Conservation (phyloP, 1,284 basidiomycete species). For the Malassezia dermatis region DNA sequence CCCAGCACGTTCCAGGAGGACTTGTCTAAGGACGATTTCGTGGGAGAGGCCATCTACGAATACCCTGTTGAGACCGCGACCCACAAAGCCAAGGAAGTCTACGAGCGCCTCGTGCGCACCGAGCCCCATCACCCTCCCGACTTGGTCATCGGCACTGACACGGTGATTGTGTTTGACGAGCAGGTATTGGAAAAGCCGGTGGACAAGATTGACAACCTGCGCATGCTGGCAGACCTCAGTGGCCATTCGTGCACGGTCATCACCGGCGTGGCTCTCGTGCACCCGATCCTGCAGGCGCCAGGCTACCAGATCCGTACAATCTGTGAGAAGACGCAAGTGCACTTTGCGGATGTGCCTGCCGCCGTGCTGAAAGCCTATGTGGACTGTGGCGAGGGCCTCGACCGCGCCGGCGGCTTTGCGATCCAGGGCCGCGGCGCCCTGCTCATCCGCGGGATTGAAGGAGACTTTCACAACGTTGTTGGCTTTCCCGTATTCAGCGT, state of each 20-base stretch:
- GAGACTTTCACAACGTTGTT: slow-evolving; percentile 84
- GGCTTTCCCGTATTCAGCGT: slow-evolving; percentile 59
- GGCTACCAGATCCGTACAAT: slow-evolving; percentile 62
- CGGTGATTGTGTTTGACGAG: slow-evolving; percentile 36
- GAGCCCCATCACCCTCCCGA: slow-evolving; percentile 77
- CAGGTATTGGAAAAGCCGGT: slow-evolving; percentile 74
- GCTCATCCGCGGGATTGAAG: slow-evolving; percentile 71
- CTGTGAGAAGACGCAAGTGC: slow-evolving; percentile 38
- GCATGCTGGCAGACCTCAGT: slow-evolving; percentile 78
- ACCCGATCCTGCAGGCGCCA: slow-evolving; percentile 69
- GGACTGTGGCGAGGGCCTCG: slow-evolving; percentile 74
- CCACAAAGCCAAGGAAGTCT: slow-evolving; percentile 58
- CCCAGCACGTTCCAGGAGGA: slow-evolving; percentile 81
- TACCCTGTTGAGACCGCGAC: slow-evolving; percentile 87
- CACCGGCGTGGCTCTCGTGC: slow-evolving; percentile 55
- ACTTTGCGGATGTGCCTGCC: slow-evolving; percentile 47
- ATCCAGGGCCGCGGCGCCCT: slow-evolving; percentile 76
- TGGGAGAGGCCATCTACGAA: slow-evolving; percentile 64
- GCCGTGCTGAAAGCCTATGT: slow-evolving; percentile 69
- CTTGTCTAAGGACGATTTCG: slow-evolving; percentile 58
- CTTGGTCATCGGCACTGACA: slow-evolving; percentile 65
- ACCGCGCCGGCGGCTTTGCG: slow-evolving; percentile 87
- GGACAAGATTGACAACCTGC: slow-evolving; percentile 69
- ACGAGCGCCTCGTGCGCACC: slow-evolving; percentile 46
- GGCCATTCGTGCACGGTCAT: slow-evolving; percentile 37